These are phyloP conservation scores for Tardiomyces blankii DNA, from an alignment of 1,139 yeast species.

Conservation along the genomic window DNA sequence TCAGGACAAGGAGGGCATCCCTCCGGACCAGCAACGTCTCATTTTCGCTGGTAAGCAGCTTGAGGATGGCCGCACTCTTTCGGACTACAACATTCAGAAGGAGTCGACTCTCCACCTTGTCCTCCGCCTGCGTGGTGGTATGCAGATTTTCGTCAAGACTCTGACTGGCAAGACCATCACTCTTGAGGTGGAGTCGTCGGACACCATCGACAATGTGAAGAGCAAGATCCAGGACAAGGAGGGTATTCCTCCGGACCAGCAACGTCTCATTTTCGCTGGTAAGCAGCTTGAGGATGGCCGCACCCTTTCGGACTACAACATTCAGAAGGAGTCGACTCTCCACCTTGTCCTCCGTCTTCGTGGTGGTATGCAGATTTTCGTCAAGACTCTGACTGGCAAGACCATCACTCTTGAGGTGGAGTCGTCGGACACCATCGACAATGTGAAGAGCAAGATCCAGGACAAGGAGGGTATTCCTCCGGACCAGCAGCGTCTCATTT, in stretches of 20 bases:
- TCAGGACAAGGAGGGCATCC: constrained; percentile 81
- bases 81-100: constrained; percentile 71
- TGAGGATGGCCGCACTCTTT: constrained; percentile 74
- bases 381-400: constrained; percentile 81
- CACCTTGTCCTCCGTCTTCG: constrained; percentile 80
- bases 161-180: constrained; percentile 81
- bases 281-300: constrained; percentile 85
- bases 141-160: constrained; percentile 70
- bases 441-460: constrained; percentile 76
- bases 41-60: constrained; percentile 82
- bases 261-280: constrained; percentile 79
- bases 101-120: constrained; percentile 67
- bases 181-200: constrained; percentile 84
- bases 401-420: constrained; percentile 80
- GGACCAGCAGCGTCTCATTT: constrained; percentile 78
- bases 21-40: constrained; percentile 79
- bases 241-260: constrained; percentile 87
- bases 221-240: constrained; percentile 85
- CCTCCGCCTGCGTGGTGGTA: constrained; percentile 62
- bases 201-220: constrained; percentile 84
- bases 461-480: constrained; percentile 88
- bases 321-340: constrained; percentile 72
- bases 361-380: constrained; percentile 80
- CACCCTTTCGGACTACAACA: constrained; percentile 81
- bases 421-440: constrained; percentile 79